Percentiles rank a stretch among this genome's conserved stretches.
Conservation (phyloP, 345 rosid species). For the Syzygium jambos region DNA sequence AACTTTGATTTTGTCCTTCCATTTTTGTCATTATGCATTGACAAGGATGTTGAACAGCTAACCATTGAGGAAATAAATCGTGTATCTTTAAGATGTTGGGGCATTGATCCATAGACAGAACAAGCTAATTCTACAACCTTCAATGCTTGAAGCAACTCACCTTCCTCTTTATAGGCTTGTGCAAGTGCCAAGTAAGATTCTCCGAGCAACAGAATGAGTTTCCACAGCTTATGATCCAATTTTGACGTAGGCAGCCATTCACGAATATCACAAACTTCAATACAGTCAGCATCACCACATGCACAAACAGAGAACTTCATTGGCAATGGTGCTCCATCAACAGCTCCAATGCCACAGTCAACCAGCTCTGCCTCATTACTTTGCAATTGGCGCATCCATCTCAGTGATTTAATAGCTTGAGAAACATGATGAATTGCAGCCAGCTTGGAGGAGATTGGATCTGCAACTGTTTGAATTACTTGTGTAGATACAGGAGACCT, state of each 20-base stretch:
- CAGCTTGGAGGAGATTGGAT: constrained; percentile 68
- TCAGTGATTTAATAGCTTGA: constrained; percentile 91
- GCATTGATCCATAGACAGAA: constrained; percentile 91
- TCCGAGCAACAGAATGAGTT: constrained; percentile 91
- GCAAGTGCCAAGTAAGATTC: constrained; percentile 90
- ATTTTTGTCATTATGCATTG: constrained; percentile 11
- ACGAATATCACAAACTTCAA: constrained; percentile 91
- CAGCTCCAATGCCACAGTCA: constrained; percentile 12
- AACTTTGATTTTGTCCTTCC: constrained; percentile 17
- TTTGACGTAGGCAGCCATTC: constrained; percentile 93
- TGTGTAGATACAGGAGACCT: constrained; percentile 22
- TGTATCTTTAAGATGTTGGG: constrained; percentile 57
- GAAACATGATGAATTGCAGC: constrained; percentile 93
- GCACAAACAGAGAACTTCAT: constrained; percentile 57
- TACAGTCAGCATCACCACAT: constrained; percentile 95
- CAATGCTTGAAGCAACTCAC: constrained; percentile 73
- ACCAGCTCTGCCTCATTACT: constrained; percentile 31
- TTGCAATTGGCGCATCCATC: constrained; percentile 86
- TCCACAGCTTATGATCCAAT: constrained; percentile 82
- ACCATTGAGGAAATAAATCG: constrained; percentile 66
- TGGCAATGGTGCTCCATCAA: constrained; percentile 26
- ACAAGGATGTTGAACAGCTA: constrained; percentile 18
- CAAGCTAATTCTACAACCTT: constrained; percentile 80
- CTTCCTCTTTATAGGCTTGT: constrained; percentile 76
- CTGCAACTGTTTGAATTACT: constrained; percentile 43